These are phyloP conservation scores for Brettanomyces naardenensis DNA, from an alignment of 805 yeast genomes.

Conservation along the genomic window DNA sequence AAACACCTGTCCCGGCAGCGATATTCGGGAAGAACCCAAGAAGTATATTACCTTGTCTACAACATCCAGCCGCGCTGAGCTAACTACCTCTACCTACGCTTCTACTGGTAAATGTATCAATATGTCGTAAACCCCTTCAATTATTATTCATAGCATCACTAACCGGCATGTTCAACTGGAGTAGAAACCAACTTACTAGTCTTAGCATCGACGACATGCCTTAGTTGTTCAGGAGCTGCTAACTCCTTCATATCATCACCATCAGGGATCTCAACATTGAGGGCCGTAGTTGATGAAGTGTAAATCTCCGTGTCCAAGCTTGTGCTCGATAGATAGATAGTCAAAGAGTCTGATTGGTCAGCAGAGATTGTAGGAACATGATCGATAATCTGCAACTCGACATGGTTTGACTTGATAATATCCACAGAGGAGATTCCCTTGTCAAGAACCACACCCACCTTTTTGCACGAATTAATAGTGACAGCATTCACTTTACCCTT, in stretches of 20 bases:
- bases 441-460: constrained; percentile 75
- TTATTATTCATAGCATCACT: too few relatives aligned
- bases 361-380: constrained; percentile 73
- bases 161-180: constrained; percentile 81
- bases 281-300: constrained; percentile 77
- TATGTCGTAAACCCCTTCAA: neutral
- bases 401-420: constrained; percentile 68
- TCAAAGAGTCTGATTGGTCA: constrained; percentile 86
- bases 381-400: constrained; percentile 84
- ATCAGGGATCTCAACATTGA: constrained; percentile 78
- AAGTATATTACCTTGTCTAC: too few relatives aligned
- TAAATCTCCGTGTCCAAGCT: constrained; percentile 71
- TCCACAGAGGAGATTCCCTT: constrained; percentile 83
- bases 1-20: too few relatives aligned
- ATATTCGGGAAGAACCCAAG: too few relatives aligned
- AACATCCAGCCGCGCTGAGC: too few relatives aligned
- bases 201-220: constrained; percentile 48
- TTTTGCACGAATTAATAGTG: constrained; percentile 63
- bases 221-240: constrained; percentile 88
- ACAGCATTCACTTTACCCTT: constrained; percentile 90
- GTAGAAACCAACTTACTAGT: constrained; percentile 56
- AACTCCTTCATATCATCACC: constrained; percentile 73
- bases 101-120: neutral
- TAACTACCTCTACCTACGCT: neutral
- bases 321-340: constrained; percentile 64